A percentile compares a stretch with the other conserved stretches of the same genome.
Conservation (phyloP, 2,329 filamentous ascomycete genomes). For the Sordariomycetes sp. region DNA sequence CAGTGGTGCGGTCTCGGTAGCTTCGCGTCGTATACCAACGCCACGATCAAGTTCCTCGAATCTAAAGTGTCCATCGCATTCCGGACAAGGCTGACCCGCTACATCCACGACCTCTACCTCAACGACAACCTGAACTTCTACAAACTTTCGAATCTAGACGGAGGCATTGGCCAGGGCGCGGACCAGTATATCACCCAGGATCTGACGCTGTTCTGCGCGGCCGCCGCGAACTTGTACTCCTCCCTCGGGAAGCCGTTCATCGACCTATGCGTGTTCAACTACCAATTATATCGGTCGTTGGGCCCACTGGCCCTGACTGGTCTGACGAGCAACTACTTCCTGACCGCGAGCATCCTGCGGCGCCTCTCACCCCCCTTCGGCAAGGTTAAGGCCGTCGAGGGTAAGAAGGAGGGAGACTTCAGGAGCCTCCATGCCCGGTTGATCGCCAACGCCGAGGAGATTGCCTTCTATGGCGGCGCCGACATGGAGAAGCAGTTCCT, state of each 20-base stretch:
- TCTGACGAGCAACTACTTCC: conserved; percentile 83
- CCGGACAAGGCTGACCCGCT: conserved; percentile 84
- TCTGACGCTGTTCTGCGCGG: conserved; percentile 86
- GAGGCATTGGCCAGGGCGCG: conserved; percentile 80
- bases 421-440: conserved; percentile 80
- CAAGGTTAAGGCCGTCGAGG: conserved; percentile 92
- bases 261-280: conserved; percentile 97
- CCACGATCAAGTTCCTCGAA: conserved; percentile 97
- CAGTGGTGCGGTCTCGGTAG: conserved; percentile 88
- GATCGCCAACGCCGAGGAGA: conserved; percentile 94
- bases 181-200: conserved; percentile 98
- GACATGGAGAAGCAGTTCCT: conserved; percentile 92
- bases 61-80: conserved; percentile 98
- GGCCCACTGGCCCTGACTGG: conserved; percentile 81
- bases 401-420: conserved; percentile 91
- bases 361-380: conserved; percentile 90
- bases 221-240: conserved; percentile 87
- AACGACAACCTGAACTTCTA: conserved; percentile 96
- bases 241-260: conserved; percentile 95
- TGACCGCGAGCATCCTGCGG: conserved; percentile 82
- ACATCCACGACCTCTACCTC: conserved; percentile 94
- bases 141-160: conserved; percentile 85
- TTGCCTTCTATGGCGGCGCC: conserved; percentile 93
- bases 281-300: conserved; percentile 85
- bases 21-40: conserved; percentile 93